A percentile compares a stretch with the other conserved stretches of the same genome.
These are phyloP conservation scores for Candida vaughaniae DNA, from an alignment of 805 yeast species.

Conservation along the genomic window DNA sequence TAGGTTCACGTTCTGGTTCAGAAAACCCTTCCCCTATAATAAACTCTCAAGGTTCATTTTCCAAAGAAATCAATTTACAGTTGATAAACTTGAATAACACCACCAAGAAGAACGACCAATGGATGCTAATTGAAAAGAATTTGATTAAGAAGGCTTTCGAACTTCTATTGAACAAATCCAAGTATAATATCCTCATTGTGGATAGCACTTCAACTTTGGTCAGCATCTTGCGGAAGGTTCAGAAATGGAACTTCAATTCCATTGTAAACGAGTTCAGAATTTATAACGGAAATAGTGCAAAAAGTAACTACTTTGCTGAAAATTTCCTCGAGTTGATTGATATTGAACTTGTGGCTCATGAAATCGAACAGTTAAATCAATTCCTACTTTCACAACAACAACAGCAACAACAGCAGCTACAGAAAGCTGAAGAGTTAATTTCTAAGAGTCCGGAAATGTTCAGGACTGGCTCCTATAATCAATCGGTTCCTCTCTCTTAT, in stretches of 20 bases:
- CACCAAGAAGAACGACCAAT: conserved; percentile 47
- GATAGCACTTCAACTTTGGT: conserved; percentile 79
- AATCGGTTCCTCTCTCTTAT: neutral
- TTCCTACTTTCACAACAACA: conserved; percentile 18
- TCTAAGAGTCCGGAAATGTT: conserved; percentile 12
- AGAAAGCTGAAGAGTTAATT: conserved; percentile 1
- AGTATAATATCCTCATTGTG: conserved; percentile 70
- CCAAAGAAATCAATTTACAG: conserved; percentile 11
- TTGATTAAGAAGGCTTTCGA: conserved; percentile 67
- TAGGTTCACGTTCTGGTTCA: conserved; percentile 4
- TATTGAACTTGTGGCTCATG: conserved; percentile 47
- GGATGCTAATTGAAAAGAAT: conserved; percentile 74
- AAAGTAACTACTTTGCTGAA: conserved; percentile 76
- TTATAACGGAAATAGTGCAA: conserved; percentile 45
- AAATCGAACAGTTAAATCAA: conserved; percentile 29
- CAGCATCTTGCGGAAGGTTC: conserved; percentile 78
- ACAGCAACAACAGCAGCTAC: too few relatives aligned
- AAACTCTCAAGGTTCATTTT: neutral
- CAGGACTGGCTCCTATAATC: conserved; percentile 8
- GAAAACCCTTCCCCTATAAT: conserved; percentile 1
- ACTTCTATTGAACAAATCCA: conserved; percentile 57
- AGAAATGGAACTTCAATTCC: conserved; percentile 86
- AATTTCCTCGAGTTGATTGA: conserved; percentile 75
- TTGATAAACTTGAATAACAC: conserved; percentile 20
- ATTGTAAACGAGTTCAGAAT: conserved; percentile 82